Evolutionary conservation across 306 rosid genomes (phyloP).

Genomic region (Astragalus glycyphyllos): DNA sequence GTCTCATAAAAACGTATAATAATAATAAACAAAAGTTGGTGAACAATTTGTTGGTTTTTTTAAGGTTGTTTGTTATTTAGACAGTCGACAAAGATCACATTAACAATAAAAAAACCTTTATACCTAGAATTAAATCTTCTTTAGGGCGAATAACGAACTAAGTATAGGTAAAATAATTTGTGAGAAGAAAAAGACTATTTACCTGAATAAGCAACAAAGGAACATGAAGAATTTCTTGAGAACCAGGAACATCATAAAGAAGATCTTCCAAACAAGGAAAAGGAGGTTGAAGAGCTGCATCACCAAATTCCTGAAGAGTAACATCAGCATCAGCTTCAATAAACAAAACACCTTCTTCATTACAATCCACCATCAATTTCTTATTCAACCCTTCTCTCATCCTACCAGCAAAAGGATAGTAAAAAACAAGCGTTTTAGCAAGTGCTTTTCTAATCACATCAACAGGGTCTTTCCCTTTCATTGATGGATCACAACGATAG

Average conservation of each 20-base stretch:
- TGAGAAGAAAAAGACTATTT: too few relatives aligned
- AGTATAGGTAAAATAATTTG: too few relatives aligned
- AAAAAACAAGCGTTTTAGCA: not conserved
- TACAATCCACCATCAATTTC: not conserved
- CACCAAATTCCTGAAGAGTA: not conserved
- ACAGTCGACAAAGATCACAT: too few relatives aligned
- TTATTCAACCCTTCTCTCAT: not conserved
- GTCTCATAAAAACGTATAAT: too few relatives aligned
- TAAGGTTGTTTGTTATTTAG: too few relatives aligned
- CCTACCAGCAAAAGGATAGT: not conserved
- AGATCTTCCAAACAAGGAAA: not conserved
- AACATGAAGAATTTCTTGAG: not conserved
- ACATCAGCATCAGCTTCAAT: too few relatives aligned
- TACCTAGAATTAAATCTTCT: too few relatives aligned
- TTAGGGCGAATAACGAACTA: too few relatives aligned
- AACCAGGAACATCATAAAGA: conserved; percentile 20
- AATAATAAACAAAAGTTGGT: too few relatives aligned
- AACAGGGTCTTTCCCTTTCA: not conserved
- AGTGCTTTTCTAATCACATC: not conserved
- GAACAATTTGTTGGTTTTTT: too few relatives aligned
- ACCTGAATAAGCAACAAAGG: conserved; percentile 1
- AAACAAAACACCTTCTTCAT: too few relatives aligned
- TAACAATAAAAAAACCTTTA: too few relatives aligned
- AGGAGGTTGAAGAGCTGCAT: not conserved
- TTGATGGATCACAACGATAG: not conserved